Conservation (phyloP, 2,329 filamentous ascomycete species). For the Onygenales sp. region DNA sequence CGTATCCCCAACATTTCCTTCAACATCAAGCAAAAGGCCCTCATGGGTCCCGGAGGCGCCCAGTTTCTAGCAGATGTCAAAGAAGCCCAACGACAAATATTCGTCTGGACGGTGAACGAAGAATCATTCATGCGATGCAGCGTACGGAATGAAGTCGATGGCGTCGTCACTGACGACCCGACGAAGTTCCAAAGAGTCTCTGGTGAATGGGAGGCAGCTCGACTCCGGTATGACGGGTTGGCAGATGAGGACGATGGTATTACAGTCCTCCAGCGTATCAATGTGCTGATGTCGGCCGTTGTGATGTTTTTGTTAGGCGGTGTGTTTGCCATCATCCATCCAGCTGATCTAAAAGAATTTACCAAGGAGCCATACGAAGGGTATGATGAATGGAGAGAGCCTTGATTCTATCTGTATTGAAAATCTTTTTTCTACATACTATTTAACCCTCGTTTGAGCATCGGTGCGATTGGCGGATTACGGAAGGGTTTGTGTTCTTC, state of each 20-base stretch:
- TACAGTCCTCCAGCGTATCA: not conserved
- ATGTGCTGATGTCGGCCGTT: not conserved
- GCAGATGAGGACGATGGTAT: not conserved
- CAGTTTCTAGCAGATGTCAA: slow-evolving; percentile 57
- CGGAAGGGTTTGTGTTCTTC: no score
- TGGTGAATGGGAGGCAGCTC: not conserved
- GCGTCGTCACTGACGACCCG: slow-evolving; percentile 79
- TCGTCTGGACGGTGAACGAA: slow-evolving; percentile 82
- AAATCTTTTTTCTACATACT: not conserved
- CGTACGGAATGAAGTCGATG: slow-evolving; percentile 58
- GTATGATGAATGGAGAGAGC: not conserved
- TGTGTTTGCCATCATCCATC: not conserved
- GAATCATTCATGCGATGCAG: slow-evolving; percentile 73
- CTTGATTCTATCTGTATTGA: not conserved
- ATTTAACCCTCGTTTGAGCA: no score
- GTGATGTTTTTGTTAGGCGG: not conserved
- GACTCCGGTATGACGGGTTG: not conserved
- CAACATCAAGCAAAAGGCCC: slow-evolving; percentile 62
- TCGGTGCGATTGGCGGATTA: no score
- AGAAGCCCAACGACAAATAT: slow-evolving; percentile 49
- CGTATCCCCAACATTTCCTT: slow-evolving; percentile 59
- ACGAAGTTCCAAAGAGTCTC: slow-evolving; percentile 14
- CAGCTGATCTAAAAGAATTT: not conserved
- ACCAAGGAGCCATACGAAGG: not conserved
- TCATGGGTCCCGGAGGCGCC: slow-evolving; percentile 59